Evolutionary conservation across 1,139 yeast species (phyloP), one percentile per base, ranked within the genome.

Genomic region (Barnettozyma hawaiiensis): DNA sequence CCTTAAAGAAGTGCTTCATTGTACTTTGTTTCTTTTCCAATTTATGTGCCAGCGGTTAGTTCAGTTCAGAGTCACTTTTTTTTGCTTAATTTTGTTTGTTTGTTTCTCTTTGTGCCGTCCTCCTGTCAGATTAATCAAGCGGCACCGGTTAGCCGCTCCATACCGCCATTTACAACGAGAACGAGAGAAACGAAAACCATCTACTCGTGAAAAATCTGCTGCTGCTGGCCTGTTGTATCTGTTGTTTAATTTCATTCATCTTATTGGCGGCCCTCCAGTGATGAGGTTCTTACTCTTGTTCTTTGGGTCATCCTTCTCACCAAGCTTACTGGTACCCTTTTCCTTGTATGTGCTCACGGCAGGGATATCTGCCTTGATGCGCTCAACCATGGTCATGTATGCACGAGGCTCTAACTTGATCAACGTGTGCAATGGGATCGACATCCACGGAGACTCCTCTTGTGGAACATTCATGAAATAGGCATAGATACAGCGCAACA

Each of bases 361-460:
- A 2, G 98, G 97, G 44, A 92, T 92, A 61, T 92, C 89, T 0
- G 97, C 97, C 53, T 89, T 87, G 44, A 92, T 85, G 51, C 95
- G 73, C 21, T 92, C 84, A 31, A 90, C 97, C 37, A 81, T 66
- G 0, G 98, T 92, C 43, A 82, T 83, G 61, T 87, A 90, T 1
- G 98, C 97, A 46, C 95, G 73, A 9, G 97, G 97, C 62, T 94
- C 97, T 51, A 92, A 71, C 59, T 87, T 85, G 56, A 92, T 92
- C 61, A 92, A 70, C 0, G 98, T 92, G 61, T 92, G 99, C 57
- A 92, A 70, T 8, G 99, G 99, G 44, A 92, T 95, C 39, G 95
- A 87, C 96, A 92, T 90, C 97, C 98, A 92, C 5, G 99, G 99
- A 47, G 90, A 78, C 61, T 89, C 94, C 57, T 92, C 97, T 63